phyloP scores from a whole-genome alignment of 371 early-diverging fungal species.

The Aphelidium insulamus region DNA sequence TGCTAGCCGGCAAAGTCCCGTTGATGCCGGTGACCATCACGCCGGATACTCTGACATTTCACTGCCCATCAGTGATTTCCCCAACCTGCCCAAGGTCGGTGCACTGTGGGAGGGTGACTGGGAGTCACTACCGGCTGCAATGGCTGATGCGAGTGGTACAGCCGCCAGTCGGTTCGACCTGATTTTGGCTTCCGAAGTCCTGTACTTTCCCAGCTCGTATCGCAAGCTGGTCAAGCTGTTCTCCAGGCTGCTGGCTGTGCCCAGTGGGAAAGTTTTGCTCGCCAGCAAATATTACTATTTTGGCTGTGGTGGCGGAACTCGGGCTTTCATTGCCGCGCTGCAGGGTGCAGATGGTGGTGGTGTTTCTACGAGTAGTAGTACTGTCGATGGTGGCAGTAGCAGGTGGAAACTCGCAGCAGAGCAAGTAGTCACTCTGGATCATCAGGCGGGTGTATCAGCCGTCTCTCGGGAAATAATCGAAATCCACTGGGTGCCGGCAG shows the following conservation, averaged over 20 bases:
- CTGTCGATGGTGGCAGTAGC: too few relatives aligned
- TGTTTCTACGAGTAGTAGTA: too few relatives aligned
- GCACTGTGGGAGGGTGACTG: conserved; percentile 6
- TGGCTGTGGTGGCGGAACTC: too few relatives aligned
- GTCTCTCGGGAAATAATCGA: too few relatives aligned
- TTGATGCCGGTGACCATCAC: conserved; percentile 7
- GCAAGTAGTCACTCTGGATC: too few relatives aligned
- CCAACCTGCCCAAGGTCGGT: conserved; percentile 6
- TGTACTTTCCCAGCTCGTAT: conserved; percentile 51
- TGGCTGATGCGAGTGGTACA: conserved; percentile 4
- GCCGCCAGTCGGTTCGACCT: conserved; percentile 31
- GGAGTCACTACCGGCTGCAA: conserved; percentile 1
- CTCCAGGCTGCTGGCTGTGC: conserved; percentile 5
- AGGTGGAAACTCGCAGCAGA: too few relatives aligned
- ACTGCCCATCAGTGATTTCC: too few relatives aligned
- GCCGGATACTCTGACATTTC: conserved; percentile 4
- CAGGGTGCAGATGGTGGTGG: too few relatives aligned
- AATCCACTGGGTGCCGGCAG: too few relatives aligned
- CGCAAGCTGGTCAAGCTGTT: conserved; percentile 11
- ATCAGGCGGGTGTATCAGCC: too few relatives aligned
- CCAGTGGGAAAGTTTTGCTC: neutral
- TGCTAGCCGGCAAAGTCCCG: conserved; percentile 14
- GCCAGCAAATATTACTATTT: too few relatives aligned
- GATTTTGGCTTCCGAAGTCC: conserved; percentile 79
- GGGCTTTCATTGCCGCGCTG: too few relatives aligned